These are phyloP conservation scores for Diaporthe helianthi DNA, from an alignment of 2,329 filamentous ascomycete species.

Conservation along the genomic window DNA sequence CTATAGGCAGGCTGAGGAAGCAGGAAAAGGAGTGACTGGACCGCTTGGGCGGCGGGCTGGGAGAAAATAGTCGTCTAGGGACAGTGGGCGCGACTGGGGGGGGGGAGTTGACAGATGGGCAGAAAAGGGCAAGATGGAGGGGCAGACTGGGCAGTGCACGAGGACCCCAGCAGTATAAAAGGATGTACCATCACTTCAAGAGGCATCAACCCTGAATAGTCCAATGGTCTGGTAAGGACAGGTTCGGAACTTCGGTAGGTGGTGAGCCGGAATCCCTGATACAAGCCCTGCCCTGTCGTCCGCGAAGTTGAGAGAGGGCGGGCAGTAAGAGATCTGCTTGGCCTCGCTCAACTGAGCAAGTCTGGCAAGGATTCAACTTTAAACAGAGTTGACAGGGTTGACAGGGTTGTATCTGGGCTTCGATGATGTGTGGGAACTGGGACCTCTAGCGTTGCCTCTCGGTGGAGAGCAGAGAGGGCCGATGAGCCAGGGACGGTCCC, in stretches of 20 bases:
- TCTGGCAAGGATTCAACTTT: slow-evolving; percentile 46
- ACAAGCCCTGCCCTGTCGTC: slow-evolving; percentile 48
- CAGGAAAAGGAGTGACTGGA: slow-evolving; percentile 58
- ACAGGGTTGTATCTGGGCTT: slow-evolving; percentile 50
- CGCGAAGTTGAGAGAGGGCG: slow-evolving; percentile 43
- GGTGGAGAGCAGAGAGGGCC: slow-evolving; percentile 42
- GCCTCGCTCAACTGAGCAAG: slow-evolving; percentile 46
- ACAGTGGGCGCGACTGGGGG: slow-evolving; percentile 50
- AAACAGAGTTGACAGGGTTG: slow-evolving; percentile 47
- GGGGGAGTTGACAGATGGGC: slow-evolving; percentile 52
- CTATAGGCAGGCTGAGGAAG: slow-evolving; percentile 41
- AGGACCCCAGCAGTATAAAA: slow-evolving; percentile 61
- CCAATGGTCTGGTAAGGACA: slow-evolving; percentile 51
- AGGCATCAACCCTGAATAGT: slow-evolving; percentile 49
- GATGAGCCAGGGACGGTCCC: slow-evolving; percentile 42
- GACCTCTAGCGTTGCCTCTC: slow-evolving; percentile 37
- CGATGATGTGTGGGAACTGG: slow-evolving; percentile 48
- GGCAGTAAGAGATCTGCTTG: slow-evolving; percentile 48
- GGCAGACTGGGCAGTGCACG: slow-evolving; percentile 59
- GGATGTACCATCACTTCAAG: slow-evolving; percentile 50
- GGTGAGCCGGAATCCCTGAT: slow-evolving; percentile 58
- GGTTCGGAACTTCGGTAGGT: slow-evolving; percentile 59
- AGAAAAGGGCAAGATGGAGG: slow-evolving; percentile 50
- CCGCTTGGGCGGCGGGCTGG: slow-evolving; percentile 49
- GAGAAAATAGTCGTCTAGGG: slow-evolving; percentile 41